Base-by-base conservation (phyloP, 2,329 filamentous ascomycete genomes). In the Stagonosporopsis tanaceti region DNA sequence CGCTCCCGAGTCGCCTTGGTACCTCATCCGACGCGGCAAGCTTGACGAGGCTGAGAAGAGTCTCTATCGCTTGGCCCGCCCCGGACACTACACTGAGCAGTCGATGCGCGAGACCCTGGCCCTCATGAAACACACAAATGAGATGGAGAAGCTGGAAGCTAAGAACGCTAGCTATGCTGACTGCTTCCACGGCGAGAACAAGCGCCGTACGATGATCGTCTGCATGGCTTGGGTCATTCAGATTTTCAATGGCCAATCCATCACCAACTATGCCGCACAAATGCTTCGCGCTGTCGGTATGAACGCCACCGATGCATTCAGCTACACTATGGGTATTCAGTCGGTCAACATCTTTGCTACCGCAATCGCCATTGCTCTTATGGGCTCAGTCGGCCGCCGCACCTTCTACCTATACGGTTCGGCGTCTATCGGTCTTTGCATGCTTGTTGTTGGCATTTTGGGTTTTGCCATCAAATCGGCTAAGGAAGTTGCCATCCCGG, bases 91-190 rank as follows among this genome's bases (percentile, higher is more conserved):
- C 60, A 87, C 47, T 28, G 28, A 40, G 20, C 50, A 53, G 12
- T 85, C 1, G 83, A 87, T 35, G 57, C 41, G 50, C n/a, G 47
- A 64, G 9, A 93, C 89, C 0, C 82, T 96, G 50, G 57, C 64
- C 14, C 93, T 96, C 90, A 96, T 96, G 89, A 85, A 91, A 1
- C 90, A 93, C 69, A 96, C 92, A 0, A 92, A 89, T 1, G 88
- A 89, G 0, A 79, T 95, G 6, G 92, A 96, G 73, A 83, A 89
- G 69, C 78, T 84, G 72, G 88, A 91, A 7, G 54, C 55, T 35
- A 78, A 80, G 12, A 90, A 90, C 37, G 85, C 89, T 3, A 87
- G 84, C 39, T 96, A 94, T 75, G 76, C 84, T 63, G 91, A 96
- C 72, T 96, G 91, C 78, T 94, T 96, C 82, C 88, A 84, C 72